phyloP scores from a whole-genome alignment of 208 protist species.

The Acanthamoeba lenticulata region DNA sequence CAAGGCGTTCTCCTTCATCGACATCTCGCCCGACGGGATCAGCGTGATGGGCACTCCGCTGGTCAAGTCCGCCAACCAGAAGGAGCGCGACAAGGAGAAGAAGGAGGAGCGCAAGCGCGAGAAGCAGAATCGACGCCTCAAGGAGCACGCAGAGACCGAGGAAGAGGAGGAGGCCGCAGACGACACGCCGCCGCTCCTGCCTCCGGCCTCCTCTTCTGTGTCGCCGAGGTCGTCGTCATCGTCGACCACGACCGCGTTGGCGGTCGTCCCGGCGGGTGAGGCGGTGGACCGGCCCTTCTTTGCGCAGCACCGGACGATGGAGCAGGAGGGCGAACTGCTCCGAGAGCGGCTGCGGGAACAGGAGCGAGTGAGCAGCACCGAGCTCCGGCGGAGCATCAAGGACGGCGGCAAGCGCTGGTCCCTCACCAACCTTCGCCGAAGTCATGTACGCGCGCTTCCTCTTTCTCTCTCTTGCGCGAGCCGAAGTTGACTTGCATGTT shows the following conservation, averaged over 20 bases:
- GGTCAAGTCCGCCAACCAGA: slow-evolving; percentile 16
- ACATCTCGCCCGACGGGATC: slow-evolving; percentile 40
- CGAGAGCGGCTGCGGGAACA: not conserved
- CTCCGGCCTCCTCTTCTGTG: too few species aligned
- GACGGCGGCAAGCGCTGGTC: slow-evolving; percentile 17
- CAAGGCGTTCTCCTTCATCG: slow-evolving; percentile 9
- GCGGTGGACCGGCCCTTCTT: not conserved
- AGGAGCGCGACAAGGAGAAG: not conserved
- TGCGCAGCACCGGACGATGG: not conserved
- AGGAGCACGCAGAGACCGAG: not conserved
- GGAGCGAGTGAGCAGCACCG: not conserved
- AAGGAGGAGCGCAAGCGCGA: slow-evolving; percentile 5
- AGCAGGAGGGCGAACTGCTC: not conserved
- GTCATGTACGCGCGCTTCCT: not conserved
- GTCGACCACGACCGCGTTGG: not conserved
- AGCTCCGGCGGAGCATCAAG: not conserved
- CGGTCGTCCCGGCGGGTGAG: not conserved
- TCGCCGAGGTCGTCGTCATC: too few species aligned
- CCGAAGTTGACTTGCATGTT: too few species aligned
- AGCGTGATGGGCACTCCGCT: not conserved
- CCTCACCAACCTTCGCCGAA: not conserved
- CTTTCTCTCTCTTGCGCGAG: too few species aligned
- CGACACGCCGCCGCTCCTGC: not conserved
- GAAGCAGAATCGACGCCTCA: not conserved
- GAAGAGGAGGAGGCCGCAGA: not conserved